phyloP scores from a whole-genome alignment of 2,329 filamentous ascomycete species.

The Nakataea oryzae region DNA sequence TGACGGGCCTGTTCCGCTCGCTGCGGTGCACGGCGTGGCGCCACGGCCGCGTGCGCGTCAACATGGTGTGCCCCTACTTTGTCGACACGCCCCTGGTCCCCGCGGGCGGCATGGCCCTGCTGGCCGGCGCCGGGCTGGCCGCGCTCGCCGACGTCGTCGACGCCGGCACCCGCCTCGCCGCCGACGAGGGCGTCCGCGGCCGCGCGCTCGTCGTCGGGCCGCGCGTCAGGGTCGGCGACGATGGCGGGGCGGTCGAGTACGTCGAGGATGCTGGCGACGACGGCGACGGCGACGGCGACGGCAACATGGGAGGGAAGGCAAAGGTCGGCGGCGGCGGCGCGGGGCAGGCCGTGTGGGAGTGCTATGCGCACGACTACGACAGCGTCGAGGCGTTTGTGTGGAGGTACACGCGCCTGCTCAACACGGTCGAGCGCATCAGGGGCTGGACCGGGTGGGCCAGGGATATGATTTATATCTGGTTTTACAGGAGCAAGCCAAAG shows the following conservation, averaged over 20 bases:
- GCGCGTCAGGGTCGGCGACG: conserved; percentile 24
- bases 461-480: conserved; percentile 18
- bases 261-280: conserved; percentile 10
- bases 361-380: conserved; percentile 47
- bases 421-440: conserved; percentile 33
- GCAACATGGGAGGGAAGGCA: conserved; percentile 18
- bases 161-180: conserved; percentile 49
- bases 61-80: conserved; percentile 60
- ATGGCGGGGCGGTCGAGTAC: conserved; percentile 14
- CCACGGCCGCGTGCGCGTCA: conserved; percentile 44
- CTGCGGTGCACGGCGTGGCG: conserved; percentile 38
- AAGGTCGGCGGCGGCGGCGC: conserved; percentile 8
- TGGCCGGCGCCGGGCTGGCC: conserved; percentile 46
- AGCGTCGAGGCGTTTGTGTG: conserved; percentile 44
- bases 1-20: conserved; percentile 53
- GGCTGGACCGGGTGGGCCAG: conserved; percentile 42
- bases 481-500: not conserved
- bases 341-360: conserved; percentile 46
- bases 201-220: conserved; percentile 34
- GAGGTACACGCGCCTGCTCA: conserved; percentile 42
- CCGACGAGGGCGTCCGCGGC: conserved; percentile 42
- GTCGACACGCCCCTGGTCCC: conserved; percentile 40
- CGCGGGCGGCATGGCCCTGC: conserved; percentile 6
- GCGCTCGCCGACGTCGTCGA: conserved; percentile 50
- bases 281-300: conserved; percentile 11